A percentile compares a stretch with the other conserved stretches of the same genome.
phyloP scores from a whole-genome alignment of 78 protist species.

The Tieghemostelium lacteum region DNA sequence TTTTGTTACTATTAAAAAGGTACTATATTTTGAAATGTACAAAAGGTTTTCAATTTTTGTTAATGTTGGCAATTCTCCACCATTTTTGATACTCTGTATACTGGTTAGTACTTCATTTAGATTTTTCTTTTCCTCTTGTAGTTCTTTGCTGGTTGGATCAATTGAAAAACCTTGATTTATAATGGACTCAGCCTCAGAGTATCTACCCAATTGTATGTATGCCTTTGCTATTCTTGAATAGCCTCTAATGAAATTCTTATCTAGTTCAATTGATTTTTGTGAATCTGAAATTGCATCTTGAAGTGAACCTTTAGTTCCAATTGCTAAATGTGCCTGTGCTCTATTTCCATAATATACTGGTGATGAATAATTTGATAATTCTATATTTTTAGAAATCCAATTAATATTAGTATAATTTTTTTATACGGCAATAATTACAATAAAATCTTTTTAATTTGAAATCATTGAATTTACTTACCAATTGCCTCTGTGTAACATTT shows the following conservation, averaged over 20 bases:
- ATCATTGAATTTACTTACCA: slow-evolving; percentile 23
- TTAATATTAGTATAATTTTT: not conserved
- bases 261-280: slow-evolving; percentile 32
- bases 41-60: slow-evolving; percentile 35
- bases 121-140: slow-evolving; percentile 20
- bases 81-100: not conserved
- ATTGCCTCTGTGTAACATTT: slow-evolving; percentile 57
- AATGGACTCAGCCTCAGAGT: slow-evolving; percentile 21
- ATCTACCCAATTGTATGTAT: slow-evolving; percentile 46
- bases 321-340: slow-evolving; percentile 68
- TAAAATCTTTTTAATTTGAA: not conserved
- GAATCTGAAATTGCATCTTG: slow-evolving; percentile 44
- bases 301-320: slow-evolving; percentile 48
- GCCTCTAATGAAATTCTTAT: slow-evolving; percentile 58
- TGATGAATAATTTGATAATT: slow-evolving; percentile 20
- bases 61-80: not conserved
- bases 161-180: slow-evolving; percentile 36
- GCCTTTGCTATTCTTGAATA: slow-evolving; percentile 62
- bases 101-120: not conserved
- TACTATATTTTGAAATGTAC: slow-evolving; percentile 12
- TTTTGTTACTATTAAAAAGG: not conserved
- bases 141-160: slow-evolving; percentile 59
- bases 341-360: slow-evolving; percentile 68
- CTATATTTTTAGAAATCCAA: not conserved
- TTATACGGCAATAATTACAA: not conserved